Base-by-base conservation (phyloP, 371 early-diverging fungal genomes). In the Gilbertella persicaria region DNA sequence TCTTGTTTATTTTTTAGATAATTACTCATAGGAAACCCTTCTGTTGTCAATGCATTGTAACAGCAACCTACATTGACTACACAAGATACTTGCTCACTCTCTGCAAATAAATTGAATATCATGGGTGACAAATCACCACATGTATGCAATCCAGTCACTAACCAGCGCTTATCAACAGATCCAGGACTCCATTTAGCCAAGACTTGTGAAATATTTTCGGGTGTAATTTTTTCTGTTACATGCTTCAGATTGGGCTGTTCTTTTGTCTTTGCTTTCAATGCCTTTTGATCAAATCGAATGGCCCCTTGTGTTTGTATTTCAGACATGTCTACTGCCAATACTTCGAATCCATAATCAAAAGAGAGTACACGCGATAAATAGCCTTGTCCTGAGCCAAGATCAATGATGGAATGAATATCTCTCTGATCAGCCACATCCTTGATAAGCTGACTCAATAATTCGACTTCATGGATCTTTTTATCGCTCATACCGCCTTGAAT, bases 41-140 rank as follows among this genome's bases (percentile, higher is more conserved):
- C 25, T 42, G 85, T 79, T 0, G 86, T 69, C 14, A 90, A 58
- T 40, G 74, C 82, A 71, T 95, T 90, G 64, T 95, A 92, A 67
- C 94, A 95, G 71, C 95, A 95, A 0, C 92, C 90, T 6, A 94
- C 93, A 60, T 81, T 80, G 23, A 89, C 92, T 28, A 93, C 67
- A 10, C 82, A 84, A 0, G 60, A 55, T 1, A 92, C 90, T 16
- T 70, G 50, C 12, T 78, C 66, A 36, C 84, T 81, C 44, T 82
- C 67, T 3, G 82, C 74, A 71, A 90, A 95, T 41, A 91, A 67
- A 21, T 81, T 79, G 16, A 93, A 75, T 54, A 88, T 85, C 17
- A 85, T 73, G 45, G 85, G 83, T 4, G 91, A 80, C 43, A 95
- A 57, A 54, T 94, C 88, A 5, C 95, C 95, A 51, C 95, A 95